phyloP scores from a whole-genome alignment of 83 land plant genomes.

The Picea abies region DNA sequence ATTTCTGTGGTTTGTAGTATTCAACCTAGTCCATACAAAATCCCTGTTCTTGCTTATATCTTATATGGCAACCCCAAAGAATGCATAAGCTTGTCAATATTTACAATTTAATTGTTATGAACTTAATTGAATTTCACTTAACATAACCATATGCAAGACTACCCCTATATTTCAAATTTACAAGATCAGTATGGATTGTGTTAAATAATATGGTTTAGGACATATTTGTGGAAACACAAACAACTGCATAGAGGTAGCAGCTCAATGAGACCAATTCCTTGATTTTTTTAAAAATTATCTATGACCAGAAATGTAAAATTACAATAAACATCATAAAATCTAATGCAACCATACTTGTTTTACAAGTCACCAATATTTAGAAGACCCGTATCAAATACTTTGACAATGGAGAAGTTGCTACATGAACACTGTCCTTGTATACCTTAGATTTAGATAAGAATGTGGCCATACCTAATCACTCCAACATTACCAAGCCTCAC shows the following conservation, averaged over 20 bases:
- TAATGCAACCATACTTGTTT: background rate
- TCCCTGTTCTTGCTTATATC: too few species aligned
- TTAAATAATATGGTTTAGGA: background rate
- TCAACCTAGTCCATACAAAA: too few species aligned
- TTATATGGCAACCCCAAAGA: too few species aligned
- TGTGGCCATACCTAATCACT: conserved; percentile 68
- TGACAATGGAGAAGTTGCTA: background rate
- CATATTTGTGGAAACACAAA: background rate
- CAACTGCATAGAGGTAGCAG: background rate
- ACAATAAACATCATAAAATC: background rate
- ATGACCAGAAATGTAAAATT: conserved; percentile 2
- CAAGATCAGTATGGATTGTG: background rate
- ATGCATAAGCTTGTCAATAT: too few species aligned
- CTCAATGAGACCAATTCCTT: background rate
- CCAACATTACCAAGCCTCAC: conserved; percentile 88
- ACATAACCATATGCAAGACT: background rate
- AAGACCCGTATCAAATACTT: background rate
- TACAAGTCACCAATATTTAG: background rate
- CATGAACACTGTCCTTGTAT: background rate
- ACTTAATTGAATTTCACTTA: background rate
- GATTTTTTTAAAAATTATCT: background rate
- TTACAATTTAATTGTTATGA: background rate
- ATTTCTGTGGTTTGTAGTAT: too few species aligned
- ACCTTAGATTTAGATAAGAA: background rate
- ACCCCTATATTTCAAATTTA: background rate